Conservation (phyloP, 148 eudicot genomes). For the Arctostaphylos glauca region DNA sequence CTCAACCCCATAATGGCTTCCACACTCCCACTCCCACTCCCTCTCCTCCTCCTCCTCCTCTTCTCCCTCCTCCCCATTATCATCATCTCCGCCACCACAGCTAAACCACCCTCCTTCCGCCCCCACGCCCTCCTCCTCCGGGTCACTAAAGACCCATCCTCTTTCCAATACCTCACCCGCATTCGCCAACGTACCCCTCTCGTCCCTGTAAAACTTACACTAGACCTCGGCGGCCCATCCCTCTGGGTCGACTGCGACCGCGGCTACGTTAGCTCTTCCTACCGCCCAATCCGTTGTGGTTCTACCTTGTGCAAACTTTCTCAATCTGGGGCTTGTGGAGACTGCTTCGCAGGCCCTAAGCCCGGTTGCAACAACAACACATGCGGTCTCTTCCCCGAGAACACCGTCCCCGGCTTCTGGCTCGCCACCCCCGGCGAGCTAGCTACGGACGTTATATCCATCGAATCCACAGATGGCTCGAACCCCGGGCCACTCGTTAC, state of each 20-base stretch:
- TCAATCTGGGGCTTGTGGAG: too few relatives aligned
- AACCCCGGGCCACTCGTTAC: constrained; percentile 27
- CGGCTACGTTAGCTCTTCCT: constrained; percentile 45
- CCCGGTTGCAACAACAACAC: constrained; percentile 63
- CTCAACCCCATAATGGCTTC: constrained; percentile 1
- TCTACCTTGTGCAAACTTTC: constrained; percentile 43
- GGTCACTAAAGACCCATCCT: constrained; percentile 32
- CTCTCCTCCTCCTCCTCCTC: constrained; percentile 21
- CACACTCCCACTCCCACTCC: too few relatives aligned
- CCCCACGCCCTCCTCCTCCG: constrained; percentile 42
- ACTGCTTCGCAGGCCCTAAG: constrained; percentile 19
- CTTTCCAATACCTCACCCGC: constrained; percentile 41
- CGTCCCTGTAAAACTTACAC: constrained; percentile 12
- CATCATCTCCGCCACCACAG: not conserved
- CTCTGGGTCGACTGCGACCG: constrained; percentile 54
- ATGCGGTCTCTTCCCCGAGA: constrained; percentile 39
- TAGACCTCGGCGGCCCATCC: constrained; percentile 46
- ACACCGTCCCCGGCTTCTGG: constrained; percentile 39
- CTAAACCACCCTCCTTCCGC: constrained; percentile 9
- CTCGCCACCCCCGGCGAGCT: constrained; percentile 40
- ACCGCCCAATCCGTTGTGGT: constrained; percentile 40
- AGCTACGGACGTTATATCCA: constrained; percentile 40
- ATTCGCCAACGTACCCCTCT: constrained; percentile 52
- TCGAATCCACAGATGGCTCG: constrained; percentile 34
- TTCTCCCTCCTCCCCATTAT: not conserved